A percentile compares a stretch with the other conserved stretches of the same genome.
Evolutionary conservation across 768 basidiomycete genomes (phyloP).

Genomic region (Clavulina sp.): DNA sequence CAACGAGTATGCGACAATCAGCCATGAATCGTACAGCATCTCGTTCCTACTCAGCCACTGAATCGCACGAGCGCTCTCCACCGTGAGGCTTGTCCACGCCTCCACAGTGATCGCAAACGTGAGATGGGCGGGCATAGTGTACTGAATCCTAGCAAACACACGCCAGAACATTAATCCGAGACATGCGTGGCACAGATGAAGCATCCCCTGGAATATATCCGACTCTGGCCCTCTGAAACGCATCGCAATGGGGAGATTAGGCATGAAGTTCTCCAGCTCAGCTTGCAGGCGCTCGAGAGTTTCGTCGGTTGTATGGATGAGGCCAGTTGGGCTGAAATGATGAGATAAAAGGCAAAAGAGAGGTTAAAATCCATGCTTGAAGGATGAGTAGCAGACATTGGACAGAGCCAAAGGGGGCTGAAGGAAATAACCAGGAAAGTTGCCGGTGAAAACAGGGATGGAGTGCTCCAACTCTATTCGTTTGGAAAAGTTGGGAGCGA

Average conservation of each 20-base stretch:
- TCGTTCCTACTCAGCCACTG: conserved; percentile 82
- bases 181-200: conserved; percentile 77
- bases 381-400: too few species aligned
- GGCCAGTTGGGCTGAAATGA: conserved; percentile 54
- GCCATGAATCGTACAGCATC: conserved; percentile 67
- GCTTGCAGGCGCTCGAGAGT: conserved; percentile 32
- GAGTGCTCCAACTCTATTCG: too few species aligned
- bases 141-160: conserved; percentile 95
- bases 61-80: conserved; percentile 60
- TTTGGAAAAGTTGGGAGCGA: too few species aligned
- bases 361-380: too few species aligned
- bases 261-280: conserved; percentile 43
- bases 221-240: conserved; percentile 58
- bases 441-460: too few species aligned
- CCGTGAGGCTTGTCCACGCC: conserved; percentile 58
- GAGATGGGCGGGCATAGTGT: conserved; percentile 75
- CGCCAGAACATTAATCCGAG: conserved; percentile 96
- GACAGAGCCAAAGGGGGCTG: too few species aligned
- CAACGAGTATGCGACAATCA: conserved; percentile 71
- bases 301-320: conserved; percentile 71
- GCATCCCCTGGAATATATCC: conserved; percentile 35
- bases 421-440: too few species aligned
- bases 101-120: conserved; percentile 70
- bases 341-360: conserved; percentile 8
- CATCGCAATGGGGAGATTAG: conserved; percentile 57